Evolutionary conservation across 78 protist genomes (phyloP), one percentile per base, ranked within the genome.

Genomic region (Creolimax fragrantissima): DNA sequence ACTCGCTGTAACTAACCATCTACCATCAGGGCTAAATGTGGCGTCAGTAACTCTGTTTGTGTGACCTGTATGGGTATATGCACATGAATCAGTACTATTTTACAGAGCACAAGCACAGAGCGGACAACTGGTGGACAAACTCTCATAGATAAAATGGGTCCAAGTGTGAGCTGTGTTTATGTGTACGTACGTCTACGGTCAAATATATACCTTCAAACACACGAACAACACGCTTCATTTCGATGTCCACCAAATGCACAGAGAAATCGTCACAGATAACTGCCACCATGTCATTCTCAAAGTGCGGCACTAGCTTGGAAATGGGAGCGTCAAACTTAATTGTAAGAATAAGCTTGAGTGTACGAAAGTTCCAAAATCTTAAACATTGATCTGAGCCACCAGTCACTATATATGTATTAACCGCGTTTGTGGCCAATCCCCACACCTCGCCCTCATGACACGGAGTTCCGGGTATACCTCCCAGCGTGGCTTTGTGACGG

Each of bases 1-100:
- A 3, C 89, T 2, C 43, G 93, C 2, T 4, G 93, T 3, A n/a
- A 90, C 3, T 36, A 92, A 41, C 93, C 91, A 90, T 4, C 92
- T 58, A n/a, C 66, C 93, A 67, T 93, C 95, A 5, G 85, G 36
- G 2, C 41, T 41, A 83, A 89, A 93, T 41, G 95, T 44, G 92
- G 44, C 47, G 43, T 43, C 85, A 6, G 47, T 45, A 74, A 88
- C 32, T 41, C 47, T 45, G 90, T 17, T 39, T 84, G 42, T 41
- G n/a, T n/a, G n/a, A n/a, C n/a, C 32, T 32, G 32, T 32, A 32
- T 66, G 32, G 81, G 43, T 32, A n/a, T 66, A 32, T 32, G 32
- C 32, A 66, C 32, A 66, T 66, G 32, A 32, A 66, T 32, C 32
- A 66, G 32, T 32, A n/a, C 81, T 66, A 66, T 32, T 32, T 32